Evolutionary conservation across 2,329 filamentous ascomycete genomes (phyloP).

Genomic region (Xylaria sp.): DNA sequence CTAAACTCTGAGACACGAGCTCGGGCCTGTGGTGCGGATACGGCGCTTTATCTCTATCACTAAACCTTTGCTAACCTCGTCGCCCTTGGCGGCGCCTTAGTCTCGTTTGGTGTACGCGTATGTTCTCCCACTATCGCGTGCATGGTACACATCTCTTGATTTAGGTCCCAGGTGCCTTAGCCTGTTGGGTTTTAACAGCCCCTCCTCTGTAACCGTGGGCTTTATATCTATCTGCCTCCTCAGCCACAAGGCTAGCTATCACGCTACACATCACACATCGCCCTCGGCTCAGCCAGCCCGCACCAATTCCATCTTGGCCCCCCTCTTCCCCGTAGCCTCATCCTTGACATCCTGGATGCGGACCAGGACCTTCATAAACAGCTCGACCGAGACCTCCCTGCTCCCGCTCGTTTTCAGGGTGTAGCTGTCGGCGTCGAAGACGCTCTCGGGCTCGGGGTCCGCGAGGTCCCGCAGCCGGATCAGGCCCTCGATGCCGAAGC

Average conservation of each 20-base stretch:
- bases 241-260: not conserved
- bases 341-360: conserved; percentile 92
- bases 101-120: too few species aligned
- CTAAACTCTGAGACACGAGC: too few species aligned
- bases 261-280: too few species aligned
- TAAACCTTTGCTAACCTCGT: too few species aligned
- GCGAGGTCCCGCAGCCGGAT: conserved; percentile 85
- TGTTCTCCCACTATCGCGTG: too few species aligned
- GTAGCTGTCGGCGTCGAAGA: conserved; percentile 86
- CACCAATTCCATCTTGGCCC: conserved; percentile 75
- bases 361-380: conserved; percentile 92
- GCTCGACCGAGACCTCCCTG: conserved; percentile 65
- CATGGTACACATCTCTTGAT: too few species aligned
- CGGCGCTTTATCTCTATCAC: too few species aligned
- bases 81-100: too few species aligned
- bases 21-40: too few species aligned
- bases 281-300: conserved; percentile 8
- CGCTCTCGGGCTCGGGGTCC: conserved; percentile 74
- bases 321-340: conserved; percentile 93
- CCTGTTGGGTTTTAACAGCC: too few species aligned
- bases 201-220: too few species aligned
- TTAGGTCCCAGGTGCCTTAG: too few species aligned
- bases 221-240: not conserved
- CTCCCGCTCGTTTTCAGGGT: conserved; percentile 65
- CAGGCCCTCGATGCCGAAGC: conserved; percentile 92